Evolutionary conservation across 2,329 filamentous ascomycete species (phyloP).

Genomic region (Amauroascus verrucosus): DNA sequence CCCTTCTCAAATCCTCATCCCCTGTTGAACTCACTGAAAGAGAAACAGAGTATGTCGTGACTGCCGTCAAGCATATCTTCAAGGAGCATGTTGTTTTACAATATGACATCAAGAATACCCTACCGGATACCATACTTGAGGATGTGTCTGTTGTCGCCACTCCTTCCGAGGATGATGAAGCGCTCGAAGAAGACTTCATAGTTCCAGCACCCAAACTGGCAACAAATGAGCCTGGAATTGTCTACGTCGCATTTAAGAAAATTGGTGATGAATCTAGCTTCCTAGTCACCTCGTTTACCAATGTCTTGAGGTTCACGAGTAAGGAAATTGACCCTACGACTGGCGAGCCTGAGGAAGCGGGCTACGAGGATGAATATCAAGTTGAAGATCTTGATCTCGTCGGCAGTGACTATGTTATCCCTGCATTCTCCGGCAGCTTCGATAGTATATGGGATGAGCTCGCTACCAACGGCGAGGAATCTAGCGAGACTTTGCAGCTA

Average conservation of each 20-base stretch:
- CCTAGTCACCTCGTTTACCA: slow-evolving; percentile 73
- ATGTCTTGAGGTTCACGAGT: slow-evolving; percentile 90
- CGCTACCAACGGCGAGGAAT: slow-evolving; percentile 77
- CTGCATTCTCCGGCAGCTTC: slow-evolving; percentile 89
- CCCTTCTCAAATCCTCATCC: slow-evolving; percentile 80
- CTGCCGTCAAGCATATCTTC: slow-evolving; percentile 92
- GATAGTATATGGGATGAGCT: slow-evolving; percentile 92
- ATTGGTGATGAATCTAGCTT: slow-evolving; percentile 59
- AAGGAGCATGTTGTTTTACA: slow-evolving; percentile 93
- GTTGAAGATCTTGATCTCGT: slow-evolving; percentile 84
- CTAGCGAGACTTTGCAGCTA: slow-evolving; percentile 81
- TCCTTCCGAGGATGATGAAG: slow-evolving; percentile 70
- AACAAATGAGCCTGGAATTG: slow-evolving; percentile 78
- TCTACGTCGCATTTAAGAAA: slow-evolving; percentile 93
- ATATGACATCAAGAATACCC: slow-evolving; percentile 95
- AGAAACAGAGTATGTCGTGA: slow-evolving; percentile 94
- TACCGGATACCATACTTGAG: slow-evolving; percentile 80
- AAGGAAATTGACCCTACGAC: slow-evolving; percentile 96
- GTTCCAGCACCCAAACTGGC: slow-evolving; percentile 73
- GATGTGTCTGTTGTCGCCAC: slow-evolving; percentile 76
- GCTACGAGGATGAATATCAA: slow-evolving; percentile 97
- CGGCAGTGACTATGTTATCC: slow-evolving; percentile 88
- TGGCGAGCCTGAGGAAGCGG: slow-evolving; percentile 79
- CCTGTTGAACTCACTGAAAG: slow-evolving; percentile 87
- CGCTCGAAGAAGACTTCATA: slow-evolving; percentile 75